Percentiles rank a stretch among this genome's conserved stretches.
phyloP scores from a whole-genome alignment of 768 basidiomycete species.

The Trametes punicea region DNA sequence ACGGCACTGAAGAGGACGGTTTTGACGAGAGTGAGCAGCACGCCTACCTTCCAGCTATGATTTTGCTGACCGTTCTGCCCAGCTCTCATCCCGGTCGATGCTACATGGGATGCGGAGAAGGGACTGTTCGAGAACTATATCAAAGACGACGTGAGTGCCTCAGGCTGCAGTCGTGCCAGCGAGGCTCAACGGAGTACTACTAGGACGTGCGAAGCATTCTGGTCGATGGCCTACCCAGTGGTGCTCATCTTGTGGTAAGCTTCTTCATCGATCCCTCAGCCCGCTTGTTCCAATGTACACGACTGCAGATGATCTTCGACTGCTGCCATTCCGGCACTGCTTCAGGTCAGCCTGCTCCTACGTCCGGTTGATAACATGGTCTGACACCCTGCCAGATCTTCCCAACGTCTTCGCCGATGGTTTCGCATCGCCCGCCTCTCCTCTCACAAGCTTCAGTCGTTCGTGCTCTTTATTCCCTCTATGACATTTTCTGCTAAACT shows the following conservation, averaged over 20 bases:
- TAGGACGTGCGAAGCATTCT: constrained; percentile 25
- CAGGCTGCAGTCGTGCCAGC: neutral
- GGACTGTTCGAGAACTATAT: constrained; percentile 22
- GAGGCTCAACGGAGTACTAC: neutral
- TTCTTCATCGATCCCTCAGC: too few relatives aligned
- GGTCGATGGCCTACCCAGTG: constrained; percentile 23
- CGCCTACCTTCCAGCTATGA: too few relatives aligned
- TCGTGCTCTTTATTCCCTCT: neutral
- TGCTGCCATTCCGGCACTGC: constrained; percentile 26
- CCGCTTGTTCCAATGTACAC: neutral
- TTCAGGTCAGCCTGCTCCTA: constrained; percentile 1
- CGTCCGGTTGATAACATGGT: neutral
- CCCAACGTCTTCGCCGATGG: constrained; percentile 12
- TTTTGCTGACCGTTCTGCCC: neutral
- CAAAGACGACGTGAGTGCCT: constrained; percentile 26
- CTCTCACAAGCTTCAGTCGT: constrained; percentile 3
- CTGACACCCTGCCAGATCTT: constrained; percentile 6
- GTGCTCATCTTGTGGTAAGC: constrained; percentile 23
- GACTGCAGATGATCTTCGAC: constrained; percentile 28
- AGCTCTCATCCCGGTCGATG: constrained; percentile 27
- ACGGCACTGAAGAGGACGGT: constrained; percentile 48
- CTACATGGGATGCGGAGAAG: neutral
- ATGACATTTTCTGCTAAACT: neutral
- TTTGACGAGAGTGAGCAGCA: constrained; percentile 48
- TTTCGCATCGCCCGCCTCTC: neutral